phyloP scores from a whole-genome alignment of 2,329 filamentous ascomycete genomes.

The Lachnellula willkommii region DNA sequence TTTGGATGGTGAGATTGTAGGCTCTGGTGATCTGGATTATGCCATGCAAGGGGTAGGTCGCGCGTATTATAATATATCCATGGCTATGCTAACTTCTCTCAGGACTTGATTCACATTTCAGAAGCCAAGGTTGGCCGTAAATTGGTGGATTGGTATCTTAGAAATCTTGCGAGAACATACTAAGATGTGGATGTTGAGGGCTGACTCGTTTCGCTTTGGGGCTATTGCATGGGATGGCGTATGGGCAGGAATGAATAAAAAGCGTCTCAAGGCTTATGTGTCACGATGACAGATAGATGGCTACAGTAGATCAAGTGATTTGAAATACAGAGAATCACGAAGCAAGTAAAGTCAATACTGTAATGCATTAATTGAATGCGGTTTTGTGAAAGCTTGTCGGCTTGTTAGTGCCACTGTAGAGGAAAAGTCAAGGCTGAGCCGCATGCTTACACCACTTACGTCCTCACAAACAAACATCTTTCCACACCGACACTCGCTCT shows the following conservation, averaged over 20 bases:
- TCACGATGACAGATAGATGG: conserved; percentile 1
- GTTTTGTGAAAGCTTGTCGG: too few relatives aligned
- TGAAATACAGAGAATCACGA: not conserved
- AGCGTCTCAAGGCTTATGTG: conserved; percentile 11
- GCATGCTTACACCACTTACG: not conserved
- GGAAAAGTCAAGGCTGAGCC: not conserved
- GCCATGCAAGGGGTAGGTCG: conserved; percentile 82
- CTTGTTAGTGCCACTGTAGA: not conserved
- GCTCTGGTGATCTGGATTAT: conserved; percentile 94
- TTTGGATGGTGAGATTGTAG: conserved; percentile 86
- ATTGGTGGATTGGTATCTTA: conserved; percentile 97
- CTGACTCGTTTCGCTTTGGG: conserved; percentile 16
- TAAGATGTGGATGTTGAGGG: conserved; percentile 39
- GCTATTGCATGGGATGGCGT: conserved; percentile 30
- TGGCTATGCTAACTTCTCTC: conserved; percentile 18
- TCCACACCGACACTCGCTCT: not conserved
- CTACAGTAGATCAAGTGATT: not conserved
- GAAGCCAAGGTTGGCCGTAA: conserved; percentile 97
- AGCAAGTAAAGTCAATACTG: too few relatives aligned
- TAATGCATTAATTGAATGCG: too few relatives aligned
- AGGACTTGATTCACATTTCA: conserved; percentile 97
- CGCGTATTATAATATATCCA: conserved; percentile 2
- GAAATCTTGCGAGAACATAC: conserved; percentile 94
- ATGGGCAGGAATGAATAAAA: conserved; percentile 17
- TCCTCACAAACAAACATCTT: not conserved